Evolutionary conservation across 1,139 yeast species (phyloP).

Genomic region (Meyerozyma athensensis): DNA sequence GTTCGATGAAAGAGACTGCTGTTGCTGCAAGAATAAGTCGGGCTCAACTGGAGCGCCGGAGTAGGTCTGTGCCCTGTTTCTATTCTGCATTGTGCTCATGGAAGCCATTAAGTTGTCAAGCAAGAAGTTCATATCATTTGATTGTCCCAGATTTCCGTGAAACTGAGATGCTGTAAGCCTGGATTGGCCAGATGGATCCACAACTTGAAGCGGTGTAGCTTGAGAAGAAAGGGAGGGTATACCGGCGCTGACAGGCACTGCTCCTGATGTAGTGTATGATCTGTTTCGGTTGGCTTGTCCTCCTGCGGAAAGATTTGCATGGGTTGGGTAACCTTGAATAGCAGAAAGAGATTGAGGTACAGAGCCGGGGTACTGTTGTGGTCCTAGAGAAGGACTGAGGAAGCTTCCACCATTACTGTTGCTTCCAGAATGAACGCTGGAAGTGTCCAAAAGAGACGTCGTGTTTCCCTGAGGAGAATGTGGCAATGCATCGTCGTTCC

Average conservation of each 20-base stretch:
- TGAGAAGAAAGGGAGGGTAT: background rate
- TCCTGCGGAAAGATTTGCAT: conserved; percentile 14
- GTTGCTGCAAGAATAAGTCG: conserved; percentile 8
- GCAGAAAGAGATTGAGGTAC: conserved; percentile 6
- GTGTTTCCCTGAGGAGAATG: conserved; percentile 15
- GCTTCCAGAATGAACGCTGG: conserved; percentile 13
- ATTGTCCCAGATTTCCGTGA: conserved; percentile 12
- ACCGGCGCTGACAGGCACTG: conserved; percentile 17
- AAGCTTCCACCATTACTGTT: conserved; percentile 15
- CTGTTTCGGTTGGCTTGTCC: conserved; percentile 21
- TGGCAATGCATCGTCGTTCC: conserved; percentile 38
- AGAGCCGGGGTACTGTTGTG: conserved; percentile 18
- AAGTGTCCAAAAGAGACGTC: conserved; percentile 11
- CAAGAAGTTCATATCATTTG: conserved; percentile 27
- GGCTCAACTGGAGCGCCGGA: conserved; percentile 32
- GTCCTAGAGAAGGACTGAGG: conserved; percentile 29
- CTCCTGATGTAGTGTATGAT: conserved; percentile 47
- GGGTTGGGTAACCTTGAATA: conserved; percentile 8
- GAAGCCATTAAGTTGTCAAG: conserved; percentile 31
- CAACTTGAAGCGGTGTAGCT: conserved; percentile 5
- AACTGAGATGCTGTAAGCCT: conserved; percentile 16
- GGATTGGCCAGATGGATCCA: conserved; percentile 13
- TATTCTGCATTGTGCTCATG: conserved; percentile 11
- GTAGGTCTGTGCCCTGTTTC: conserved; percentile 42
- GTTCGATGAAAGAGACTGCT: conserved; percentile 1